These are phyloP conservation scores for Agrocybe pediades DNA, from an alignment of 768 basidiomycete species.

Conservation along the genomic window DNA sequence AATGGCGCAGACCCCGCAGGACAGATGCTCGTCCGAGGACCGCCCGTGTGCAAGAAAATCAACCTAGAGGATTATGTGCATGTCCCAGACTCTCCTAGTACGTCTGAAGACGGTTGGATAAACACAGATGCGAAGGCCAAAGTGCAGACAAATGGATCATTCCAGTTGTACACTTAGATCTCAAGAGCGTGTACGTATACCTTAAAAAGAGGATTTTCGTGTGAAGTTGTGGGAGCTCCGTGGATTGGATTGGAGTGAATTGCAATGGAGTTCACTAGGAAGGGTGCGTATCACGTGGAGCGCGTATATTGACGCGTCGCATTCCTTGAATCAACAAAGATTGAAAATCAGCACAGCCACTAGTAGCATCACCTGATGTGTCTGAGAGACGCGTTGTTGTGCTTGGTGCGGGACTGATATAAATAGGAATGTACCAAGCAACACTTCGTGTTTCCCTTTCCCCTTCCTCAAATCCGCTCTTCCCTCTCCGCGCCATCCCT, in stretches of 20 bases:
- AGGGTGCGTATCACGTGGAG: background rate
- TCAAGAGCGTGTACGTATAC: background rate
- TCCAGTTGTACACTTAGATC: conserved; percentile 31
- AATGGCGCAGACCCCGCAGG: conserved; percentile 68
- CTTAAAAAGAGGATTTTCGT: background rate
- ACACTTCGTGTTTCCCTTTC: conserved; percentile 9
- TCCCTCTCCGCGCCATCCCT: conserved; percentile 10
- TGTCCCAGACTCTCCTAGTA: conserved; percentile 19
- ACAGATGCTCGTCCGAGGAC: conserved; percentile 65
- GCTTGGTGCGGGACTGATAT: conserved; percentile 19
- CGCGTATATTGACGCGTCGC: conserved; percentile 14
- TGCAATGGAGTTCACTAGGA: too few species aligned
- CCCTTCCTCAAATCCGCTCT: too few species aligned
- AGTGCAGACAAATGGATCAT: conserved; percentile 70
- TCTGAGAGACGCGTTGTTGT: conserved; percentile 4
- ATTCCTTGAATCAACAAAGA: conserved; percentile 38
- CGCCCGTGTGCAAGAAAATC: conserved; percentile 63
- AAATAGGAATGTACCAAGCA: conserved; percentile 27
- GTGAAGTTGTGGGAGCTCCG: background rate
- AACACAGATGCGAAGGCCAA: conserved; percentile 23
- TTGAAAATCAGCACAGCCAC: conserved; percentile 44
- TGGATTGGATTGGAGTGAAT: background rate
- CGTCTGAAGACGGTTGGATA: conserved; percentile 28
- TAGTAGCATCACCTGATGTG: conserved; percentile 12
- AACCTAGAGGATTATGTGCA: conserved; percentile 41